These are phyloP conservation scores for Tetradesmus obliquus DNA, from an alignment of 139 green algal genomes.

Conservation along the genomic window DNA sequence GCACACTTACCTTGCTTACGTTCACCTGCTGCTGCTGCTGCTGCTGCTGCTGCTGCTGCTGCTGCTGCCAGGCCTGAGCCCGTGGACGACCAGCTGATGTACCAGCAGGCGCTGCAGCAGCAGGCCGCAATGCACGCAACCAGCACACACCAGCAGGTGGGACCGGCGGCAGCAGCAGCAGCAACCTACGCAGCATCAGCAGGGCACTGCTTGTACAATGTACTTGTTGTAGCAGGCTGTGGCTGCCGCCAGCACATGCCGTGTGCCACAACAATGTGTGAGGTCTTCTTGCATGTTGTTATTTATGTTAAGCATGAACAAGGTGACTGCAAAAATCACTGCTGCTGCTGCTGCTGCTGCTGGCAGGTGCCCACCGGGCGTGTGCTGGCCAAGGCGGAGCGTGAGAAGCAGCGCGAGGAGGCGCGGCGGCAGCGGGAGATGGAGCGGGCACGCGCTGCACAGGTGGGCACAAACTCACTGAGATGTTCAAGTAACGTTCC, in stretches of 20 bases:
- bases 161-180: not conserved
- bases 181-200: not conserved
- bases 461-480: not conserved
- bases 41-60: not conserved
- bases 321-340: not conserved
- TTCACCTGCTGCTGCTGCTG: not conserved
- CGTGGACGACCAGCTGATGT: not conserved
- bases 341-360: conserved; percentile 29
- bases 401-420: conserved; percentile 45
- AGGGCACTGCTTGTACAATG: not conserved
- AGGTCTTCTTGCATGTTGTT: not conserved
- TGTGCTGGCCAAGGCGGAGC: conserved; percentile 36
- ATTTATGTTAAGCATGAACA: not conserved
- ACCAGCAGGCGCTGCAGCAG: conserved; percentile 35
- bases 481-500: too few species aligned
- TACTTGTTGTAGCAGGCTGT: too few species aligned
- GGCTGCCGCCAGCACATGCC: too few species aligned
- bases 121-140: conserved; percentile 31
- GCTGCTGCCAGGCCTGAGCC: not conserved
- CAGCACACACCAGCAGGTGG: not conserved
- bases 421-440: conserved; percentile 53
- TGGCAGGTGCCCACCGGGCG: conserved; percentile 35
- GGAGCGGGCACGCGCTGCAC: conserved; percentile 40
- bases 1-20: not conserved
- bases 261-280: not conserved